These are phyloP conservation scores for Coleophoma cylindrospora DNA, from an alignment of 2,329 filamentous ascomycete genomes.

Conservation along the genomic window DNA sequence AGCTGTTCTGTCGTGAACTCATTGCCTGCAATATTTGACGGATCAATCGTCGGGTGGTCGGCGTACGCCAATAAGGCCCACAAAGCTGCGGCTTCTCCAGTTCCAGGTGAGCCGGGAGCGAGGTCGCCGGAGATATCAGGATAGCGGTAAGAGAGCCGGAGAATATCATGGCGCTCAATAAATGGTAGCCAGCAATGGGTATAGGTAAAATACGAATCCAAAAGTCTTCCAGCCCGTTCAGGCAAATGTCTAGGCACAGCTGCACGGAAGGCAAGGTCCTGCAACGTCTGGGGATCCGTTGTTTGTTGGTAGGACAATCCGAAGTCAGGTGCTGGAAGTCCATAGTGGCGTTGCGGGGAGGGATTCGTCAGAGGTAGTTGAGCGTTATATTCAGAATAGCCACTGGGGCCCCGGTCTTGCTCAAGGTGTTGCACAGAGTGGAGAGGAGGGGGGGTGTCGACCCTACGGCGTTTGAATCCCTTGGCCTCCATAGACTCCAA, in stretches of 20 bases:
- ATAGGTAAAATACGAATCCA: constrained; percentile 68
- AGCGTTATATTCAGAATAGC: not conserved
- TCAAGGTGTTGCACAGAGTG: not conserved
- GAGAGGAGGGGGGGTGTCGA: not conserved
- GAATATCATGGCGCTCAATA: constrained; percentile 48
- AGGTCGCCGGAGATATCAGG: not conserved
- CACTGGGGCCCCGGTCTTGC: not conserved
- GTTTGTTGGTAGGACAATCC: not conserved
- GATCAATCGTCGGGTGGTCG: constrained; percentile 38
- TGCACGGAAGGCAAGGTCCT: not conserved
- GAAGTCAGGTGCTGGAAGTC: not conserved
- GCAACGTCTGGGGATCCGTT: not conserved
- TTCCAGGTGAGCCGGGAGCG: constrained; percentile 14
- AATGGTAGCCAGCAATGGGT: constrained; percentile 72
- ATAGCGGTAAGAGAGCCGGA: constrained; percentile 4
- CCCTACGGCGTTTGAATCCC: not conserved
- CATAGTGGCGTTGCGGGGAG: not conserved
- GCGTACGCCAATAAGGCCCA: constrained; percentile 53
- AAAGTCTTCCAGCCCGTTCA: constrained; percentile 29
- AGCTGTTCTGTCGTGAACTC: constrained; percentile 26
- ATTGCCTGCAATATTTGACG: not conserved
- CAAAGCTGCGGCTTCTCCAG: constrained; percentile 41
- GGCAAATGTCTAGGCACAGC: not conserved
- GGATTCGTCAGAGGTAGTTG: not conserved
- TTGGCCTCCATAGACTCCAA: constrained; percentile 1